Evolutionary conservation across 73 alveolate species (phyloP).

Genomic region (Tetrahymena thermophila): DNA sequence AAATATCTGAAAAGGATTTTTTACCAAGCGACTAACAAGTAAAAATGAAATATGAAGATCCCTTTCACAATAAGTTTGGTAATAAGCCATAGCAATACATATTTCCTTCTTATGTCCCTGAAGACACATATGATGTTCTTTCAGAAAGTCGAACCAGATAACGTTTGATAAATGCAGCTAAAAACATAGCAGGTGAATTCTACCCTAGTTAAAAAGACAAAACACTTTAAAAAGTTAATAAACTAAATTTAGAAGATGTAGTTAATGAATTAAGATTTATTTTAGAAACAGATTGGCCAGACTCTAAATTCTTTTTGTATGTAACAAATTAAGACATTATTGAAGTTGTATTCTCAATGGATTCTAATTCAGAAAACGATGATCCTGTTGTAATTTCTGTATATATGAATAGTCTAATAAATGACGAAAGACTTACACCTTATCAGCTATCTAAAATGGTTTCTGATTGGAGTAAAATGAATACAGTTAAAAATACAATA

Average conservation of each 20-base stretch:
- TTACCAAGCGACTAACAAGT: background rate
- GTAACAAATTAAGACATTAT: background rate
- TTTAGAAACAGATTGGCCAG: background rate
- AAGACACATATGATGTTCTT: background rate
- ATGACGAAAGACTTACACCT: background rate
- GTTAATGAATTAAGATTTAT: background rate
- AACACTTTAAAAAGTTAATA: background rate
- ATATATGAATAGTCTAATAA: background rate
- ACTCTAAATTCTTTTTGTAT: background rate
- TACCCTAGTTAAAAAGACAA: background rate
- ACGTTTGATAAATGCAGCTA: background rate
- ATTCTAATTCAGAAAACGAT: background rate
- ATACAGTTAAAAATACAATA: background rate
- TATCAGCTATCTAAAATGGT: background rate
- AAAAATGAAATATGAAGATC: background rate
- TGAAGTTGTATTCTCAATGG: background rate
- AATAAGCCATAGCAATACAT: background rate
- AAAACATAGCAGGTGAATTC: background rate
- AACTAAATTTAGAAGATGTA: background rate
- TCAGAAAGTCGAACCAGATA: background rate
- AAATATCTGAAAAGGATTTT: background rate
- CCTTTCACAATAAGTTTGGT: background rate
- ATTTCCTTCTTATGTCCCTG: background rate
- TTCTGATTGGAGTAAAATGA: background rate
- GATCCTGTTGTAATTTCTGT: background rate